Percentiles rank a stretch among this genome's conserved stretches.
These are phyloP conservation scores for Wallemia hederae DNA, from an alignment of 1,284 basidiomycete species.

Conservation along the genomic window DNA sequence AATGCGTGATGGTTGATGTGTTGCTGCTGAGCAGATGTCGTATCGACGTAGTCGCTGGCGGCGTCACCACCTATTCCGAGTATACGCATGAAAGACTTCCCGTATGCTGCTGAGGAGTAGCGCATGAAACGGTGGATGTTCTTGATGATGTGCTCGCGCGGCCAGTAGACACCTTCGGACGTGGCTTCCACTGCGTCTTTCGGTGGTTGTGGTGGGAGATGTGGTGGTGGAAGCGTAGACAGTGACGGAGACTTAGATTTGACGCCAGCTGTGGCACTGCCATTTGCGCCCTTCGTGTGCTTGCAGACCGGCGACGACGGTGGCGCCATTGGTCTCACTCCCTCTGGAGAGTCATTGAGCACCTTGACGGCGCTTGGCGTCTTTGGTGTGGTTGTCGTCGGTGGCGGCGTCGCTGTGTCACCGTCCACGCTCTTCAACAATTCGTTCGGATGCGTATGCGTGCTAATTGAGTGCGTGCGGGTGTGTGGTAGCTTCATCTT, in stretches of 20 bases:
- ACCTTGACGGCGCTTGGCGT: too few species aligned
- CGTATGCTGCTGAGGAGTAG: slow-evolving; percentile 20
- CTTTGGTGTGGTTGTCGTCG: too few species aligned
- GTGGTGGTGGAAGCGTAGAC: too few species aligned
- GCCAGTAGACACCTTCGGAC: slow-evolving; percentile 14
- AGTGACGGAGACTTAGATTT: too few species aligned
- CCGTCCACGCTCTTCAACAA: not conserved
- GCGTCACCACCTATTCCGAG: slow-evolving; percentile 17
- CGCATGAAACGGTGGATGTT: slow-evolving; percentile 22
- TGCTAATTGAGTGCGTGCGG: not conserved
- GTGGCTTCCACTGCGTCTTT: slow-evolving; percentile 4
- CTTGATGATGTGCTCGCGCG: slow-evolving; percentile 17
- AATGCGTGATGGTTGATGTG: slow-evolving; percentile 6
- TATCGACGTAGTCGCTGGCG: slow-evolving; percentile 14
- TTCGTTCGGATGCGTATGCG: not conserved
- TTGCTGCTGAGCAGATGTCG: slow-evolving; percentile 20
- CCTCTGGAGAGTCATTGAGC: too few species aligned
- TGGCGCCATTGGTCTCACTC: not conserved
- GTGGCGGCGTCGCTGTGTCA: too few species aligned
- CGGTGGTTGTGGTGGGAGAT: too few species aligned
- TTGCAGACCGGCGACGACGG: not conserved
- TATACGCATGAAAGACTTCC: slow-evolving; percentile 20
- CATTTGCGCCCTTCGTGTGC: not conserved
- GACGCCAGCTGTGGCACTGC: too few species aligned
- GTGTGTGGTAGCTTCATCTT: not conserved